Conservation (phyloP, 305 asterid genomes). For the Caryopteris hybrid region DNA sequence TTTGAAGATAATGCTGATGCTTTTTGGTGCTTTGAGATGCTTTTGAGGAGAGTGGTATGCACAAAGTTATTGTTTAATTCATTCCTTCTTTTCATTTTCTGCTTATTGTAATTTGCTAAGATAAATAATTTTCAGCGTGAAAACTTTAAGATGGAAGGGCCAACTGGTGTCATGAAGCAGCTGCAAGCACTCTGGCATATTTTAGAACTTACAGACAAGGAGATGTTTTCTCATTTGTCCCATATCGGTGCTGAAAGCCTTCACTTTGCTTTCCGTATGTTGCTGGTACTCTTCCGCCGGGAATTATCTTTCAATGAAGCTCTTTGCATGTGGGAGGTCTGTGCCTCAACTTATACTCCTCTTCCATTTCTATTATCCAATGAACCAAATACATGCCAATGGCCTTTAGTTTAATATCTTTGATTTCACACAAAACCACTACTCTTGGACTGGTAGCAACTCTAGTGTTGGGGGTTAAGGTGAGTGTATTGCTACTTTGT, state of each 20-base stretch:
- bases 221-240: slow-evolving; percentile 83
- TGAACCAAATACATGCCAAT: slow-evolving; percentile 13
- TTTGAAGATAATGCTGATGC: slow-evolving; percentile 99
- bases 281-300: slow-evolving; percentile 94
- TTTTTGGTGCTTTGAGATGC: slow-evolving; percentile 99
- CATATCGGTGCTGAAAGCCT: slow-evolving; percentile 95
- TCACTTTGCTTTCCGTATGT: slow-evolving; percentile 98
- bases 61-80: not conserved
- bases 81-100: slow-evolving; percentile 7
- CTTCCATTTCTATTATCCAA: not conserved
- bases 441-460: slow-evolving; percentile 7
- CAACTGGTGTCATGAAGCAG: slow-evolving; percentile 97
- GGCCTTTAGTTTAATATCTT: not conserved
- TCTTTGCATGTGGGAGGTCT: slow-evolving; percentile 99
- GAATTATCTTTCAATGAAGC: slow-evolving; percentile 89
- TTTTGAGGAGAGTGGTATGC: slow-evolving; percentile 89
- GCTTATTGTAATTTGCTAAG: slow-evolving; percentile 24
- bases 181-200: slow-evolving; percentile 91
- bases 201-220: slow-evolving; percentile 83
- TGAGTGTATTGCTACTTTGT: not conserved
- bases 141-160: slow-evolving; percentile 93
- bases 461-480: not conserved
- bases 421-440: not conserved
- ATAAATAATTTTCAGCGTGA: slow-evolving; percentile 57
- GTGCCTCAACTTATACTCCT: slow-evolving; percentile 31